A percentile compares a stretch with the other conserved stretches of the same genome.
Conservation (phyloP, 78 protist species). For the Trichosphaerium sp. region DNA sequence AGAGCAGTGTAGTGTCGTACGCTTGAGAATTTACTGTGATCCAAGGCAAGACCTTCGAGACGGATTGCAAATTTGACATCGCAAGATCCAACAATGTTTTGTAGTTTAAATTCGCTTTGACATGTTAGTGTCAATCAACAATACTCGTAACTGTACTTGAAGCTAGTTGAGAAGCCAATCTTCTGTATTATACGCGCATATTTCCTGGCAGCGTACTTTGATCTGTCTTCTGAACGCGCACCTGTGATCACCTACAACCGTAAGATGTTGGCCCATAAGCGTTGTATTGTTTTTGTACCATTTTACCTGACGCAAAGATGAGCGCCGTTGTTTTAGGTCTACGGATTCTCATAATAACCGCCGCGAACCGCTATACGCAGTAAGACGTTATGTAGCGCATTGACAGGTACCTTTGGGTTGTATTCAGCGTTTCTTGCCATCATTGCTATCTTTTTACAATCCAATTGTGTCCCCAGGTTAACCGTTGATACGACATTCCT, state of each 20-base stretch:
- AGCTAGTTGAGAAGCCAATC: constrained; percentile 10
- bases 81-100: constrained; percentile 87
- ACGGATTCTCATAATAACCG: constrained; percentile 91
- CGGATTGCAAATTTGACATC: constrained; percentile 87
- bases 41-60: constrained; percentile 60
- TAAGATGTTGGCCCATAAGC: too few species aligned
- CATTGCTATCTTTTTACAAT: constrained; percentile 77
- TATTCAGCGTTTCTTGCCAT: constrained; percentile 94
- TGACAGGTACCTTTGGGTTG: constrained; percentile 77
- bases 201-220: constrained; percentile 80
- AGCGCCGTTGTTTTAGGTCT: constrained; percentile 95
- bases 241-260: too few species aligned
- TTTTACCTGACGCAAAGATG: constrained; percentile 86
- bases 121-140: not conserved
- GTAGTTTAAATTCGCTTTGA: constrained; percentile 71
- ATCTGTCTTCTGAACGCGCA: constrained; percentile 81
- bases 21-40: constrained; percentile 33
- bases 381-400: not conserved
- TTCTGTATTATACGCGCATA: constrained; percentile 88
- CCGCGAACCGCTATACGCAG: constrained; percentile 70
- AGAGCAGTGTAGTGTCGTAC: too few species aligned
- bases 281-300: too few species aligned
- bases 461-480: constrained; percentile 65
- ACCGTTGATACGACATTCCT: constrained; percentile 90
- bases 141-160: not conserved